A percentile compares a stretch with the other conserved stretches of the same genome.
These are phyloP conservation scores for Hyaloscypha bicolor DNA, from an alignment of 495 filamentous ascomycete genomes.

Conservation along the genomic window DNA sequence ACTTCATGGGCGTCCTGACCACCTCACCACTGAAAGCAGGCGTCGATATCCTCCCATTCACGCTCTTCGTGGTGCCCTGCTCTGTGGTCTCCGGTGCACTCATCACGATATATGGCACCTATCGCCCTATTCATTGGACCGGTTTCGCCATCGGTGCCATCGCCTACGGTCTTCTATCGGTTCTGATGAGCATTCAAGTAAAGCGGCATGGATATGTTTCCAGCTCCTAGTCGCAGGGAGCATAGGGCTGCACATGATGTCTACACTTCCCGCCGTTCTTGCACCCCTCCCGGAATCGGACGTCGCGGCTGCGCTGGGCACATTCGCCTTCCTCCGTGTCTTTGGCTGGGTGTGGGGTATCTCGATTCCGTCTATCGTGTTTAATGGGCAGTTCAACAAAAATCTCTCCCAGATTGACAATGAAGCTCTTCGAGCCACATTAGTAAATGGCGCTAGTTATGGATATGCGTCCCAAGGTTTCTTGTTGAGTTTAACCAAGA, in stretches of 20 bases:
- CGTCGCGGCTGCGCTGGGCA: slow-evolving; percentile 42
- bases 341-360: slow-evolving; percentile 56
- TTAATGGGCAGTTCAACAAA: slow-evolving; percentile 41
- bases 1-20: slow-evolving; percentile 47
- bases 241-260: slow-evolving; percentile 43
- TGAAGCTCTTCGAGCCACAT: neutral
- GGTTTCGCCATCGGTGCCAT: slow-evolving; percentile 43
- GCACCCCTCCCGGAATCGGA: slow-evolving; percentile 30
- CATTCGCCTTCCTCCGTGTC: slow-evolving; percentile 49
- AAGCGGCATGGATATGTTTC: slow-evolving; percentile 54
- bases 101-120: slow-evolving; percentile 45
- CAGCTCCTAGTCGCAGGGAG: slow-evolving; percentile 68
- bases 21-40: slow-evolving; percentile 39
- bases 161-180: slow-evolving; percentile 45
- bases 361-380: slow-evolving; percentile 50
- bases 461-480: slow-evolving; percentile 10
- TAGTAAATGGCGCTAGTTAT: slow-evolving; percentile 22
- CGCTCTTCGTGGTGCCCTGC: slow-evolving; percentile 36
- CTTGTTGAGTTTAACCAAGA: neutral
- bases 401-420: slow-evolving; percentile 34
- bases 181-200: slow-evolving; percentile 31
- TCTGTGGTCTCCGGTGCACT: slow-evolving; percentile 37
- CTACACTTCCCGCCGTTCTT: slow-evolving; percentile 15
- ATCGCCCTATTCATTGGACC: slow-evolving; percentile 46
- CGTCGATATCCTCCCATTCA: slow-evolving; percentile 41